Conservation (phyloP, 371 early-diverging fungal species). For the Mucor piriformis region DNA sequence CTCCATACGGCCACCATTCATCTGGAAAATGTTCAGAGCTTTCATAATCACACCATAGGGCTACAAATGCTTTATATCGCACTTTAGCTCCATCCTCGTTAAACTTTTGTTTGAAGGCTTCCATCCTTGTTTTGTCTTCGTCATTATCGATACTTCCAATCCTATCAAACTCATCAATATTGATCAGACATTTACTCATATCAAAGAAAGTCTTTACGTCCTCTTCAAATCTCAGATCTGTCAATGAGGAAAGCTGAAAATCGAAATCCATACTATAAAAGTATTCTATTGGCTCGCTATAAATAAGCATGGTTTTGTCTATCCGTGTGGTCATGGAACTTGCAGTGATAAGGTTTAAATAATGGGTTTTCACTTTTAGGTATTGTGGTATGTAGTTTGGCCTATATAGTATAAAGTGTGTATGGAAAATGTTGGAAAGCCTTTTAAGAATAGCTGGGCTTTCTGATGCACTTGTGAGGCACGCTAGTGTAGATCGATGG, state of each 20-base stretch:
- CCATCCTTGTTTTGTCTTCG: background rate
- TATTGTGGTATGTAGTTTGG: conserved; percentile 10
- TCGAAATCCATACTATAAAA: background rate
- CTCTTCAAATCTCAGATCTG: background rate
- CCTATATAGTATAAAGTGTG: background rate
- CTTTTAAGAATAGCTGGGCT: background rate
- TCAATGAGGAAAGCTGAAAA: background rate
- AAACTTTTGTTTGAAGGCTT: background rate
- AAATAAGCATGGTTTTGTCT: background rate
- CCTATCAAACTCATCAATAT: background rate
- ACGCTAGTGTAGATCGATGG: background rate
- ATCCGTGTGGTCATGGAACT: background rate
- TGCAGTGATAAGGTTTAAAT: background rate
- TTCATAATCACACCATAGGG: conserved; percentile 2
- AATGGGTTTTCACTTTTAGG: background rate
- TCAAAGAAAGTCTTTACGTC: background rate
- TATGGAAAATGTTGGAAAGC: background rate
- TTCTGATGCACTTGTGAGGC: background rate
- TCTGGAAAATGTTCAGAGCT: background rate
- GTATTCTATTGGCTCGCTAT: conserved; percentile 3
- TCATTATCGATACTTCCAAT: background rate
- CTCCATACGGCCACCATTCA: background rate
- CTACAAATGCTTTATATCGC: background rate
- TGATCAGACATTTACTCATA: background rate
- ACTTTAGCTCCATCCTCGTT: background rate